Conservation (phyloP, 768 basidiomycete genomes). For the Lentinula guzmanii region DNA sequence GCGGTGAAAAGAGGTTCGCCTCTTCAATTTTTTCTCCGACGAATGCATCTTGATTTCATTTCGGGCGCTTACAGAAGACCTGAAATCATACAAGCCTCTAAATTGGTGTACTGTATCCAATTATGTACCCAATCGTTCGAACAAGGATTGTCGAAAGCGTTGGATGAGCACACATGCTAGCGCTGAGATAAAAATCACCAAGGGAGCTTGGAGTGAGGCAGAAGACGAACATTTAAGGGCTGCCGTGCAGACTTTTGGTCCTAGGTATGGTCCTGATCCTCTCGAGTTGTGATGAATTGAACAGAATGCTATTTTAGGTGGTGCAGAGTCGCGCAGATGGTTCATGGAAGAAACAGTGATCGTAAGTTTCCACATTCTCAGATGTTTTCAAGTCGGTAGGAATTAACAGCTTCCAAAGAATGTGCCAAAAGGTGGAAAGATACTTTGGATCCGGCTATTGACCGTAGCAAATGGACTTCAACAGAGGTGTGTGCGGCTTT, state of each 20-base stretch:
- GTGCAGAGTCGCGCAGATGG: conserved; percentile 19
- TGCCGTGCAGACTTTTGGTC: conserved; percentile 51
- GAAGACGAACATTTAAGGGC: conserved; percentile 52
- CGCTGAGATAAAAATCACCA: conserved; percentile 51
- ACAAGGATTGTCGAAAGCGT: conserved; percentile 59
- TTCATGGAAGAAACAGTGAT: conserved; percentile 20
- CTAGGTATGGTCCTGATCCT: conserved; percentile 33
- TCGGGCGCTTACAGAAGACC: conserved; percentile 35
- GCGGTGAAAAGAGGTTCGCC: conserved; percentile 6
- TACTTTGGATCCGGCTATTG: conserved; percentile 21
- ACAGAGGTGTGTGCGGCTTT: conserved; percentile 13
- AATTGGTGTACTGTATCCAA: conserved; percentile 62
- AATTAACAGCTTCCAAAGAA: conserved; percentile 4
- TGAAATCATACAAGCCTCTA: conserved; percentile 48
- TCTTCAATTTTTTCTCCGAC: neutral
- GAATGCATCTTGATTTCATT: neutral
- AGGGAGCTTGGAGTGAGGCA: conserved; percentile 55
- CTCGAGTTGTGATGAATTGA: neutral
- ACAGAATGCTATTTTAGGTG: conserved; percentile 7
- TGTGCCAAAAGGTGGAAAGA: conserved; percentile 25
- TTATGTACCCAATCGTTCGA: conserved; percentile 54
- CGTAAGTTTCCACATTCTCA: conserved; percentile 6
- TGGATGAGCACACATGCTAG: conserved; percentile 62
- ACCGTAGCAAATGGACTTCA: conserved; percentile 18
- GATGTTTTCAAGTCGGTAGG: neutral